These are phyloP conservation scores for Russula sp. DNA, from an alignment of 768 basidiomycete species.

Conservation along the genomic window DNA sequence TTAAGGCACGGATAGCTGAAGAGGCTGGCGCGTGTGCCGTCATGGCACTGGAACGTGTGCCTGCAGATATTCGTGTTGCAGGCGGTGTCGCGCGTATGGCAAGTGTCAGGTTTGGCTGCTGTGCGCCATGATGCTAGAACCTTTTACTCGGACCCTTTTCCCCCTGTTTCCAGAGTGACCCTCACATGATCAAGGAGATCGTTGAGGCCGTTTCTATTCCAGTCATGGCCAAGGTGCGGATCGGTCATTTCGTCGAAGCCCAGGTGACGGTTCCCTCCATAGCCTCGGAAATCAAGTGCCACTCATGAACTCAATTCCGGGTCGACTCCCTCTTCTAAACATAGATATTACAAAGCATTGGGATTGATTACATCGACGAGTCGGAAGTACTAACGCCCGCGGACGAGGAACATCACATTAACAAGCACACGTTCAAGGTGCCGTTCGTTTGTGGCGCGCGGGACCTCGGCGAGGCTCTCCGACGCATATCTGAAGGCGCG, in stretches of 20 bases:
- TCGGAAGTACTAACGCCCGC: constrained; percentile 94
- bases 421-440: constrained; percentile 92
- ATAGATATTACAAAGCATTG: constrained; percentile 88
- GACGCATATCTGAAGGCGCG: constrained; percentile 95
- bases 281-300: not conserved
- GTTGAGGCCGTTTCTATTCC: constrained; percentile 93
- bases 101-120: constrained; percentile 26
- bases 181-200: constrained; percentile 94
- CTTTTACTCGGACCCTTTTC: not conserved
- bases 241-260: constrained; percentile 97
- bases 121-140: constrained; percentile 5
- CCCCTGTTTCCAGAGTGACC: constrained; percentile 64
- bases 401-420: constrained; percentile 94
- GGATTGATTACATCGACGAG: constrained; percentile 96
- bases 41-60: constrained; percentile 94
- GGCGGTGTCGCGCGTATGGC: constrained; percentile 98
- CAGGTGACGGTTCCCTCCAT: constrained; percentile 44
- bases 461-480: constrained; percentile 91
- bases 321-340: not conserved
- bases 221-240: constrained; percentile 94
- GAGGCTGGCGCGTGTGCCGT: constrained; percentile 97
- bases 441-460: constrained; percentile 96
- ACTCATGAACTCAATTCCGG: constrained; percentile 1
- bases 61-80: constrained; percentile 86
- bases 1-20: constrained; percentile 89